phyloP scores from a whole-genome alignment of 257 asterid genomes.

The Mitragyna speciosa region DNA sequence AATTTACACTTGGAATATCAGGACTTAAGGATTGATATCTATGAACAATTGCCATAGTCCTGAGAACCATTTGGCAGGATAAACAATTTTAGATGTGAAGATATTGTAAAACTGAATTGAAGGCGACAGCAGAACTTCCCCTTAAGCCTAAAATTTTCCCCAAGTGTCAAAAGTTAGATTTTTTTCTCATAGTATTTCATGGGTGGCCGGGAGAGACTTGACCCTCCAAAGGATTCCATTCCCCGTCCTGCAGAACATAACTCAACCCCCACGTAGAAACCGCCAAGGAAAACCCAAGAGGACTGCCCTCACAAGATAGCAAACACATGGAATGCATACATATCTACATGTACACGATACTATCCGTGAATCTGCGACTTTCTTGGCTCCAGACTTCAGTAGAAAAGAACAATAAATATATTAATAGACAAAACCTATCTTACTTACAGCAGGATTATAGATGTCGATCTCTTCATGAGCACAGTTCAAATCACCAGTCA shows the following conservation, averaged over 20 bases:
- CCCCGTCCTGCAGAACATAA: no score
- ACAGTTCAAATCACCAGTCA: slow-evolving; percentile 95
- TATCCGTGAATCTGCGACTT: background rate
- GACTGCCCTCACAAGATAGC: background rate
- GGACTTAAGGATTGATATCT: background rate
- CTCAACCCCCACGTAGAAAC: no score
- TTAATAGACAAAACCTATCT: background rate
- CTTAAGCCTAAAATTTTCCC: background rate
- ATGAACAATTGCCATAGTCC: background rate
- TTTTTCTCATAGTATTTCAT: background rate
- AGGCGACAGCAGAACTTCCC: background rate
- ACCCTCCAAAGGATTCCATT: no score
- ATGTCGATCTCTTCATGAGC: slow-evolving; percentile 96
- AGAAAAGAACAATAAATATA: background rate
- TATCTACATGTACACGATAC: background rate
- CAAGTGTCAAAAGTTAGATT: background rate
- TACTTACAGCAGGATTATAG: slow-evolving; percentile 78
- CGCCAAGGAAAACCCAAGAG: no score
- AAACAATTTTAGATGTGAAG: background rate
- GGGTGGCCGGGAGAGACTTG: no score
- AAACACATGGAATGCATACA: background rate
- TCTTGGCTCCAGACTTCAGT: background rate
- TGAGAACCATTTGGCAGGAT: background rate
- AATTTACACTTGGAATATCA: background rate
- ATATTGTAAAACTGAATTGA: background rate